Conservation (phyloP, 2,329 filamentous ascomycete species). For the Exophiala dermatitidis region DNA sequence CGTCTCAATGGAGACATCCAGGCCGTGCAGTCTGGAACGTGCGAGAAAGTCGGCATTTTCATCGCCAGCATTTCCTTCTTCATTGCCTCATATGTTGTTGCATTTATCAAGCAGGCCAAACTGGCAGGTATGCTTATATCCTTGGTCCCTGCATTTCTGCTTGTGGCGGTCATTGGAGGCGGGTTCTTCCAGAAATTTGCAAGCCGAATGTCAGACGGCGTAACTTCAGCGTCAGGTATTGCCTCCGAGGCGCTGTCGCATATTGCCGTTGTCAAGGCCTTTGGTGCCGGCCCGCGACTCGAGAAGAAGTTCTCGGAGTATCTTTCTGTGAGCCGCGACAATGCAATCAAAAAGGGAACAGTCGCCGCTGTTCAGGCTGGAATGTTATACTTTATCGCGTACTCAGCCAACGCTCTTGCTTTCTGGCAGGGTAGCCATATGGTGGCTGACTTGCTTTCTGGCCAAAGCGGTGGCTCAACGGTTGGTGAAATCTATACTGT, state of each 20-base stretch:
- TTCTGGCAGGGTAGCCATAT: constrained; percentile 43
- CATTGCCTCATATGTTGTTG: constrained; percentile 43
- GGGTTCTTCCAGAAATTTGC: constrained; percentile 41
- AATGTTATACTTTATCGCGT: constrained; percentile 31
- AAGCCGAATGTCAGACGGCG: constrained; percentile 42
- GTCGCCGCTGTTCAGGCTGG: constrained; percentile 31
- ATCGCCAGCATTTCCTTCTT: constrained; percentile 43
- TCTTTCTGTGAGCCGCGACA: constrained; percentile 26
- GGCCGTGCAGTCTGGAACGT: constrained; percentile 42
- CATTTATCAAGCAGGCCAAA: constrained; percentile 43
- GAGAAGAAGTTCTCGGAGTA: constrained; percentile 29
- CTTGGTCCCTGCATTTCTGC: constrained; percentile 40
- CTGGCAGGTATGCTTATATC: constrained; percentile 43
- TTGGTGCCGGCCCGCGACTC: constrained; percentile 49
- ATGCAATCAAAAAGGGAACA: constrained; percentile 29
- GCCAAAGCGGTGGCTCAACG: constrained; percentile 32
- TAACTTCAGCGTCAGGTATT: constrained; percentile 51
- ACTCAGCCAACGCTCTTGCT: constrained; percentile 31
- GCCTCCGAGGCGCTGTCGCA: constrained; percentile 49
- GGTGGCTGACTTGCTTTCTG: constrained; percentile 35
- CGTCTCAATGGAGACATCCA: constrained; percentile 42
- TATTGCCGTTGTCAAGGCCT: constrained; percentile 44
- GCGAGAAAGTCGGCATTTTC: constrained; percentile 44
- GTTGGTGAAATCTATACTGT: constrained; percentile 49
- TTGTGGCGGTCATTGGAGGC: constrained; percentile 41